A percentile compares a stretch with the other conserved stretches of the same genome.
Evolutionary conservation across 495 filamentous ascomycete species (phyloP).

Genomic region (Penicillium cinerascens): DNA sequence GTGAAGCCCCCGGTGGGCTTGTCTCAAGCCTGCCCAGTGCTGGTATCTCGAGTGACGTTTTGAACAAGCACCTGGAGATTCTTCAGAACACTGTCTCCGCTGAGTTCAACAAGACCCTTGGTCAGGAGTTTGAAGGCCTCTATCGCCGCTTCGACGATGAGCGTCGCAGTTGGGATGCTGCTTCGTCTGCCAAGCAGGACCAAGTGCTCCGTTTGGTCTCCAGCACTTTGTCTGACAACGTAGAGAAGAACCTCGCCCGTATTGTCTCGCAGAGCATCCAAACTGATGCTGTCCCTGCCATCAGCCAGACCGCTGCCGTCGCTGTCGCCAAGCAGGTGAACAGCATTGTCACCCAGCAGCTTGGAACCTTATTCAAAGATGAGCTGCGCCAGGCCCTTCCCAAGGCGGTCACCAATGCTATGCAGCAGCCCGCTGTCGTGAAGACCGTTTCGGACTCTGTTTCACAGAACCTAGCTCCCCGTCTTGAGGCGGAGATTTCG

Average conservation of each 20-base stretch:
- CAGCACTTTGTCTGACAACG: conserved; percentile 82
- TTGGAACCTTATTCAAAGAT: conserved; percentile 45
- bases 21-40: neutral
- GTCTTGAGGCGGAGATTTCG: conserved; percentile 65
- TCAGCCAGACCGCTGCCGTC: conserved; percentile 46
- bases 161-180: conserved; percentile 59
- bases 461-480: conserved; percentile 57
- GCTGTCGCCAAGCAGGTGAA: conserved; percentile 61
- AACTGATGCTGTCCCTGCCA: conserved; percentile 57
- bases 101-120: conserved; percentile 55
- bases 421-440: conserved; percentile 67
- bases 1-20: conserved; percentile 1
- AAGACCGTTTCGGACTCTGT: conserved; percentile 69
- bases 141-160: conserved; percentile 64
- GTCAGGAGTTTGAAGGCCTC: conserved; percentile 54
- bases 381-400: conserved; percentile 56
- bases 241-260: conserved; percentile 70
- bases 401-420: conserved; percentile 52
- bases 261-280: conserved; percentile 68
- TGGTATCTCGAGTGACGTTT: conserved; percentile 34
- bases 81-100: conserved; percentile 53
- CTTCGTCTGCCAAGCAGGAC: conserved; percentile 67
- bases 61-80: conserved; percentile 52
- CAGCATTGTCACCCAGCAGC: conserved; percentile 47
- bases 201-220: conserved; percentile 84